Base-by-base conservation (phyloP, 2,329 filamentous ascomycete species). In the Hyphodiscus sp. region DNA sequence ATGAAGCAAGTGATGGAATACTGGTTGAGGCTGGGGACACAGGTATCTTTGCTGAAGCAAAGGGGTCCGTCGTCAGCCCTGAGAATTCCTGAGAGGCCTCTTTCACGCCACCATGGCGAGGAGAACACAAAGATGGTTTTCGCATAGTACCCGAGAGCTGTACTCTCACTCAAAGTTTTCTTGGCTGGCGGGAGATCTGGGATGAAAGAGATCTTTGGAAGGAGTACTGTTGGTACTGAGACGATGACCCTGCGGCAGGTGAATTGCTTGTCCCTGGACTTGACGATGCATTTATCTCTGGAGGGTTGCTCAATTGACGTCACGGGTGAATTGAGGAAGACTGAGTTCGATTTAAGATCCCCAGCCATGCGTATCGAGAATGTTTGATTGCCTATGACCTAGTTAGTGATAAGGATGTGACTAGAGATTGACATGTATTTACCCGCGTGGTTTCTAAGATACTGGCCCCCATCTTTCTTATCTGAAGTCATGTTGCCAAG, bases 401-500 rank as follows among this genome's bases (percentile, higher is more conserved):
- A 26, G 8, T 26, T 26, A 26, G 23, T 26, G 23, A 26, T 26
- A 8, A 8, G 8, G 23, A 26, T 26, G 23, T 26, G 8, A 26
- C 23, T 26, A 26, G 3, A 8, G 3, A 26, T 26, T 26, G 23
- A 26, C 3, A 26, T 26, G 23, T 26, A 26, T 8, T 26, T 26
- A 26, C 23, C 23, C 23, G 23, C 3, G 23, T 26, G 23, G 23
- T 26, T 26, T 26, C 23, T 26, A 10, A 55, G 41, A 47, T 53
- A 54, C 29, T 58, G 56, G 11, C 74, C 80, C 7, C 79, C 80
- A 41, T 72, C 60, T 51, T 76, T 74, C n/a, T 67, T 60, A 58
- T 82, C 79, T 0, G 76, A 78, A 0, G 74, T 68, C 73, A 82
- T 79, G 45, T 73, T 67, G 52, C 77, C 50, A 1, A 82, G 65